These are phyloP conservation scores for Cicer yamashitae DNA, from an alignment of 306 rosid species.

Conservation along the genomic window DNA sequence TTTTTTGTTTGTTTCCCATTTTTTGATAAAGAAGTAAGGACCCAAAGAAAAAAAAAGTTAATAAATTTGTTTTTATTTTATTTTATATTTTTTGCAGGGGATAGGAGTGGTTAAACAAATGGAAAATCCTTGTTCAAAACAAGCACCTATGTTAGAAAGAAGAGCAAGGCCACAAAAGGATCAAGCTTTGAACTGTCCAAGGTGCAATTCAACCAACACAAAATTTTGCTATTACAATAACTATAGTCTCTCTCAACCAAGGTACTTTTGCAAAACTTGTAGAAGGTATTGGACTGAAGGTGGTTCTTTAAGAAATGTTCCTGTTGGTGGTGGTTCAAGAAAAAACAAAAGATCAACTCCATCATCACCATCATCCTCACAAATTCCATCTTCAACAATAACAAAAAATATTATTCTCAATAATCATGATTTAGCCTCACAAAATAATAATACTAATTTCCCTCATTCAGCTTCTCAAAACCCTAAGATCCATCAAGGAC, in stretches of 20 bases:
- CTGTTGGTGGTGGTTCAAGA: conserved; percentile 98
- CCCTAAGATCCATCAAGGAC: conserved; percentile 80
- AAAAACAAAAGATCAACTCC: conserved; percentile 82
- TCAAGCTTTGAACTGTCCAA: conserved; percentile 90
- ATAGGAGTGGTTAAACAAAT: conserved; percentile 58
- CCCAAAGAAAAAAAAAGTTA: conserved; percentile 47
- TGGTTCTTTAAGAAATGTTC: conserved; percentile 92
- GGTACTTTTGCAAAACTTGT: conserved; percentile 95
- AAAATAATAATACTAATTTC: conserved; percentile 21
- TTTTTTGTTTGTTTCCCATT: conserved; percentile 38
- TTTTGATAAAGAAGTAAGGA: conserved; percentile 50
- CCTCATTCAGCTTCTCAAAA: conserved; percentile 63
- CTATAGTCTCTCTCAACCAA: conserved; percentile 93
- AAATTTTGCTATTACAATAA: conserved; percentile 97
- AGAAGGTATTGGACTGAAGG: conserved; percentile 99
- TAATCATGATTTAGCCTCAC: conserved; percentile 44
- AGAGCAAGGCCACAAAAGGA: conserved; percentile 80
- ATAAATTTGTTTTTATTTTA: conserved; percentile 46
- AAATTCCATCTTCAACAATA: conserved; percentile 37
- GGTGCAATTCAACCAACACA: conserved; percentile 96
- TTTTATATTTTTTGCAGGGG: conserved; percentile 41
- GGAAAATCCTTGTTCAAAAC: conserved; percentile 50
- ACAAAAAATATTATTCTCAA: conserved; percentile 45
- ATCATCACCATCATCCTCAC: conserved; percentile 48
- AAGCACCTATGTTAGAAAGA: conserved; percentile 58